Evolutionary conservation across 2,329 filamentous ascomycete species (phyloP).

Genomic region (Phialocephala subalpina): DNA sequence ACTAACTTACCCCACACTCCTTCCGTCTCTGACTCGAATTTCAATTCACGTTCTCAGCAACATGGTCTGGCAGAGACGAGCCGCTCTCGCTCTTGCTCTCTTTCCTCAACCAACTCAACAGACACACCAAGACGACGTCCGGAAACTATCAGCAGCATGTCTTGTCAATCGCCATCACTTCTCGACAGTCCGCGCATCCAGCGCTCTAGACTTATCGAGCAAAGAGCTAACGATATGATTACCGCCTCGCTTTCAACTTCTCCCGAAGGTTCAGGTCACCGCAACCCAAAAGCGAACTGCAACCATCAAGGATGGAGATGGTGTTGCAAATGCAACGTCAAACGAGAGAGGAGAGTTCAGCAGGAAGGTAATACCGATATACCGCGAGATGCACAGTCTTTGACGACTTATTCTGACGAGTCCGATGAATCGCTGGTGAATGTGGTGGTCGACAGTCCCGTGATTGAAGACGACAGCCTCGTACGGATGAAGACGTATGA

Average conservation of each 20-base stretch:
- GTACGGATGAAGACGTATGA: neutral
- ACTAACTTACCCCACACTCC: neutral
- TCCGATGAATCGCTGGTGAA: slow-evolving; percentile 3
- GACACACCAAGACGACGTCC: neutral
- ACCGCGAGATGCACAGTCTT: neutral
- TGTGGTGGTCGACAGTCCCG: neutral
- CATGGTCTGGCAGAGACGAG: neutral
- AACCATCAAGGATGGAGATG: neutral
- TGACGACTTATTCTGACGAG: neutral
- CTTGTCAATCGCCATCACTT: neutral
- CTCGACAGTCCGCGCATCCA: neutral
- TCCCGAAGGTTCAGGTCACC: neutral
- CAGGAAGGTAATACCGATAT: neutral
- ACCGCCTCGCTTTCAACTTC: neutral
- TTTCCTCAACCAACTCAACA: neutral
- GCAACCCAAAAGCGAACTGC: neutral
- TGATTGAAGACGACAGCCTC: slow-evolving; percentile 9
- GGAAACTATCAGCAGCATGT: neutral
- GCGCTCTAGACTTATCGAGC: neutral
- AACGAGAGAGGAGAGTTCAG: neutral
- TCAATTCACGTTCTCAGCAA: too few species aligned
- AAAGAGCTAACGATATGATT: neutral
- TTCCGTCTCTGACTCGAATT: neutral
- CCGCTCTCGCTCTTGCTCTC: too few species aligned
- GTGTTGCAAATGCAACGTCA: neutral